These are phyloP conservation scores for Erysimum cheiranthoides DNA, from an alignment of 345 rosid species.

Conservation along the genomic window DNA sequence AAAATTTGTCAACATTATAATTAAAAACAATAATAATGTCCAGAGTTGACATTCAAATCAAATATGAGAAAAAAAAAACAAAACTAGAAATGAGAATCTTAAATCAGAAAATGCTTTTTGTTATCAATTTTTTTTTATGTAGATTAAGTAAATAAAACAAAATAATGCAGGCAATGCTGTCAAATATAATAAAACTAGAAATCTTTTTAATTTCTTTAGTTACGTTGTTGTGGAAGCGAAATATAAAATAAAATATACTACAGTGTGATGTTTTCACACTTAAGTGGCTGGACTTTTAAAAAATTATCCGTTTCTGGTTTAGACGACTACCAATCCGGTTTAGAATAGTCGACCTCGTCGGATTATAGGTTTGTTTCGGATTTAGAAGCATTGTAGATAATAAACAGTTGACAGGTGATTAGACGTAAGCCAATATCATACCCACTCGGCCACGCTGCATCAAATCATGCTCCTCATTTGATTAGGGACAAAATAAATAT, in stretches of 20 bases:
- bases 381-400: constrained; percentile 22
- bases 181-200: too few species aligned
- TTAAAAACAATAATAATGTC: too few species aligned
- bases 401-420: constrained; percentile 31
- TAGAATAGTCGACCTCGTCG: background rate
- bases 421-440: constrained; percentile 41
- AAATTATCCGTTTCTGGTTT: background rate
- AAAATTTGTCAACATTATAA: too few species aligned
- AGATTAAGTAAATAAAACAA: too few species aligned
- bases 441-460: constrained; percentile 44
- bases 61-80: background rate
- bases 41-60: background rate
- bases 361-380: constrained; percentile 31
- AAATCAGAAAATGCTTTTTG: background rate
- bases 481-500: constrained; percentile 35
- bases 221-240: too few species aligned
- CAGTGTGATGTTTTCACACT: too few species aligned
- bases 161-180: too few species aligned
- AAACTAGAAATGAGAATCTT: background rate
- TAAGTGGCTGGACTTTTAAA: background rate
- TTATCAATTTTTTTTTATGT: too few species aligned
- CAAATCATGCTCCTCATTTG: constrained; percentile 44
- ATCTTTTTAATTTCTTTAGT: too few species aligned
- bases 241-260: too few species aligned
- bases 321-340: constrained; percentile 2